phyloP scores from a whole-genome alignment of 2,329 filamentous ascomycete genomes.

The Aspergillus sp. region DNA sequence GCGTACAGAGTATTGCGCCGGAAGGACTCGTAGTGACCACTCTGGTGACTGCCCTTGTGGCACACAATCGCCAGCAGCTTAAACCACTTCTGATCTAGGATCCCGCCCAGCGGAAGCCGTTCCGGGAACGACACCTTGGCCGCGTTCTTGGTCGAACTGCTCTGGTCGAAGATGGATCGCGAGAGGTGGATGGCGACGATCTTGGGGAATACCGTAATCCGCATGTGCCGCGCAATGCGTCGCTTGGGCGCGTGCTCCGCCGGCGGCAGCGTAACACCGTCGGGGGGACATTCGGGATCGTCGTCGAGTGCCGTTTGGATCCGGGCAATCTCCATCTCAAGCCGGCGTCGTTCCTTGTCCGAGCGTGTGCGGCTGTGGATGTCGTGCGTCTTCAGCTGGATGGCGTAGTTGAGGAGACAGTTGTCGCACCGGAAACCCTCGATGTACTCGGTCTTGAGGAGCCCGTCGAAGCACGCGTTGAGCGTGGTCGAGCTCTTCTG shows the following conservation, averaged over 20 bases:
- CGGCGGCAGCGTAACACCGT: slow-evolving; percentile 67
- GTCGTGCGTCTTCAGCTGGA: slow-evolving; percentile 55
- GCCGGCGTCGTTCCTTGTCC: slow-evolving; percentile 42
- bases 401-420: slow-evolving; percentile 76
- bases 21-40: slow-evolving; percentile 95
- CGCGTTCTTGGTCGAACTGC: slow-evolving; percentile 80
- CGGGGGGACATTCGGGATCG: slow-evolving; percentile 70
- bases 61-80: slow-evolving; percentile 80
- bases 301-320: slow-evolving; percentile 63
- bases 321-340: slow-evolving; percentile 54
- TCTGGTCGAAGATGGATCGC: slow-evolving; percentile 78
- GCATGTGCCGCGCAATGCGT: slow-evolving; percentile 77
- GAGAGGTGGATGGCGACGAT: slow-evolving; percentile 87
- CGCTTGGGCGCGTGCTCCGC: slow-evolving; percentile 67
- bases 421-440: slow-evolving; percentile 95
- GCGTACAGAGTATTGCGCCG: slow-evolving; percentile 70
- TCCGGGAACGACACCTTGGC: slow-evolving; percentile 93
- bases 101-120: slow-evolving; percentile 68
- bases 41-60: slow-evolving; percentile 91
- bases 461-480: slow-evolving; percentile 81
- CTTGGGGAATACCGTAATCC: slow-evolving; percentile 79
- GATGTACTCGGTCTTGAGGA: slow-evolving; percentile 91
- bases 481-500: slow-evolving; percentile 72
- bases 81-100: slow-evolving; percentile 71
- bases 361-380: slow-evolving; percentile 32